phyloP scores from a whole-genome alignment of 73 alveolate genomes.

The Paramecium pentaurelia region DNA sequence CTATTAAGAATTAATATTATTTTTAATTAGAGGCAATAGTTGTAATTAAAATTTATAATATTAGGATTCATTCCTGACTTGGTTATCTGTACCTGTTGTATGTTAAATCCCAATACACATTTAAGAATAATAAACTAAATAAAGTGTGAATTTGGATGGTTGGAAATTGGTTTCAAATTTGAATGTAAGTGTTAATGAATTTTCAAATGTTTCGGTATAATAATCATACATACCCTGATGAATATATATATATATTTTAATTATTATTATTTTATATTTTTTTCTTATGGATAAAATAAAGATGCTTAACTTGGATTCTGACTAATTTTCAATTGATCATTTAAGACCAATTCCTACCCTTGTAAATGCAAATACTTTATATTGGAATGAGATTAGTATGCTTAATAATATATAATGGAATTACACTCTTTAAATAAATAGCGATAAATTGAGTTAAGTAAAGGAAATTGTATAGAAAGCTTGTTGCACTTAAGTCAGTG shows the following conservation, averaged over 20 bases:
- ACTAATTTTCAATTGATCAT: background rate
- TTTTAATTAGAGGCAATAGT: constrained; percentile 27
- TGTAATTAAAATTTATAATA: background rate
- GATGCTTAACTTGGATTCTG: background rate
- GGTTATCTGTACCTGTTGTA: background rate
- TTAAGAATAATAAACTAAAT: background rate
- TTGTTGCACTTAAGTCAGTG: background rate
- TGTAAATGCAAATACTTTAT: background rate
- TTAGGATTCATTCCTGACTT: constrained; percentile 32
- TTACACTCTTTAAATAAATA: background rate
- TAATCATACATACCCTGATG: background rate
- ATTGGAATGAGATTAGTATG: background rate
- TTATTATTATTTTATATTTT: background rate
- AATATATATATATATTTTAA: background rate
- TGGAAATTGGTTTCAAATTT: constrained; percentile 36
- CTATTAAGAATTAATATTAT: constrained; percentile 13
- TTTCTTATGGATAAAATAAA: background rate
- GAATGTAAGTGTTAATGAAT: background rate
- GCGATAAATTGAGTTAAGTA: background rate
- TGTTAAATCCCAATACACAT: constrained; percentile 9
- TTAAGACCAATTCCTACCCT: background rate
- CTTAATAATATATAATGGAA: background rate
- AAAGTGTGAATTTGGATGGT: background rate
- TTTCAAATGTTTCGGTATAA: background rate
- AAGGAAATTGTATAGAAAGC: constrained; percentile 24